These are phyloP conservation scores for Hypocrella siamensis DNA, from an alignment of 2,329 filamentous ascomycete genomes.

Conservation along the genomic window DNA sequence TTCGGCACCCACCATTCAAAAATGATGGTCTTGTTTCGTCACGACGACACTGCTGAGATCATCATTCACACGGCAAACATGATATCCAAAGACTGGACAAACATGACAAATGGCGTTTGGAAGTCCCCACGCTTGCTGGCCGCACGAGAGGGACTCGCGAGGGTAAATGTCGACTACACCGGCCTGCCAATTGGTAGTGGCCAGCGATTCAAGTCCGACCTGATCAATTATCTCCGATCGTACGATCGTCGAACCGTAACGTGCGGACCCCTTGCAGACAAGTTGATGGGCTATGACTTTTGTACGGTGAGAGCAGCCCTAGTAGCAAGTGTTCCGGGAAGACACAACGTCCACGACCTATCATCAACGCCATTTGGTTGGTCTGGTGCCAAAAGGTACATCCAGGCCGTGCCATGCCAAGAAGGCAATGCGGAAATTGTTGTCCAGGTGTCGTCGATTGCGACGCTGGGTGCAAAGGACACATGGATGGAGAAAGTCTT, in stretches of 20 bases:
- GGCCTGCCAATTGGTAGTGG: slow-evolving; percentile 37
- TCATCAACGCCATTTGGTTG: slow-evolving; percentile 59
- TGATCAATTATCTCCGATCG: slow-evolving; percentile 54
- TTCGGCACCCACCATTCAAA: slow-evolving; percentile 81
- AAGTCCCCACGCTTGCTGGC: slow-evolving; percentile 53
- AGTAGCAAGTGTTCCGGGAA: slow-evolving; percentile 64
- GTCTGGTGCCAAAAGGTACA: slow-evolving; percentile 45
- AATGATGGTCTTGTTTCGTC: slow-evolving; percentile 70
- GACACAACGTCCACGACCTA: slow-evolving; percentile 33
- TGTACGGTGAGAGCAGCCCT: slow-evolving; percentile 50
- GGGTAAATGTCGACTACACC: background rate
- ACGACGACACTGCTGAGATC: slow-evolving; percentile 62
- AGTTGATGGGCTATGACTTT: slow-evolving; percentile 54
- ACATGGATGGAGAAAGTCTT: slow-evolving; percentile 56
- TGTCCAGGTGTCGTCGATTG: slow-evolving; percentile 64
- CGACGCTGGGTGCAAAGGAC: slow-evolving; percentile 55
- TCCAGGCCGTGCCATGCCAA: slow-evolving; percentile 36
- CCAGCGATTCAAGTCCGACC: slow-evolving; percentile 55
- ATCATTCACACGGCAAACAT: slow-evolving; percentile 85
- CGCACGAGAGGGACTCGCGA: slow-evolving; percentile 4
- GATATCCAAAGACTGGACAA: slow-evolving; percentile 75
- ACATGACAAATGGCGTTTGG: slow-evolving; percentile 80
- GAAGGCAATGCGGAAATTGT: slow-evolving; percentile 31
- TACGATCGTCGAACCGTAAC: slow-evolving; percentile 46
- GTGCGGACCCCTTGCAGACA: slow-evolving; percentile 36